Conservation (phyloP, 2,329 filamentous ascomycete species). For the Colletotrichum karsti region DNA sequence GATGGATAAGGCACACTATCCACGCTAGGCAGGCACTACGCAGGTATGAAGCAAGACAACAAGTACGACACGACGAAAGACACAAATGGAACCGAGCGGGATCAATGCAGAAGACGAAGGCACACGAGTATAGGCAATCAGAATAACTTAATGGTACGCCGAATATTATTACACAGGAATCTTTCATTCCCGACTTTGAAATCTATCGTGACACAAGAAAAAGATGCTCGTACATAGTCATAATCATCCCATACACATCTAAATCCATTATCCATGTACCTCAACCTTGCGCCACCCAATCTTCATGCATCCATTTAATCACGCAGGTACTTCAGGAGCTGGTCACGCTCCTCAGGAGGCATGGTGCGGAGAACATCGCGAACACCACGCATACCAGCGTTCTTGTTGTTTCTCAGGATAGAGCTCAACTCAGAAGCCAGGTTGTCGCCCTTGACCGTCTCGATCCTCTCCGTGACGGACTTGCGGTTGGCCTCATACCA, state of each 20-base stretch:
- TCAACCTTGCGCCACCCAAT: background rate
- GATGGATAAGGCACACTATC: no score
- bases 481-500: slow-evolving; percentile 98
- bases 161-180: slow-evolving; percentile 2
- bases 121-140: background rate
- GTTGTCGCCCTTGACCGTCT: slow-evolving; percentile 80
- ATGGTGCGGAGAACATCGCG: slow-evolving; percentile 86
- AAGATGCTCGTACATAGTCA: slow-evolving; percentile 27
- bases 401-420: slow-evolving; percentile 56
- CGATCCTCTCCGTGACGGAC: slow-evolving; percentile 83
- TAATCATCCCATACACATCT: slow-evolving; percentile 22
- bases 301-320: slow-evolving; percentile 39
- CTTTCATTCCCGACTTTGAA: slow-evolving; percentile 7
- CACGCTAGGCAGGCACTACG: no score
- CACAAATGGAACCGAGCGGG: no score
- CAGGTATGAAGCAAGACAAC: no score
- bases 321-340: slow-evolving; percentile 71
- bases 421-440: slow-evolving; percentile 57
- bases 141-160: background rate
- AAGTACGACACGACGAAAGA: no score
- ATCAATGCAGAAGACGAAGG: background rate
- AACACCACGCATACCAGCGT: slow-evolving; percentile 85
- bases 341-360: slow-evolving; percentile 88
- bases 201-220: slow-evolving; percentile 24
- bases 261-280: slow-evolving; percentile 7